Base-by-base conservation (phyloP, 139 green algal genomes). In the Deuterostichococcus epilithicus region DNA sequence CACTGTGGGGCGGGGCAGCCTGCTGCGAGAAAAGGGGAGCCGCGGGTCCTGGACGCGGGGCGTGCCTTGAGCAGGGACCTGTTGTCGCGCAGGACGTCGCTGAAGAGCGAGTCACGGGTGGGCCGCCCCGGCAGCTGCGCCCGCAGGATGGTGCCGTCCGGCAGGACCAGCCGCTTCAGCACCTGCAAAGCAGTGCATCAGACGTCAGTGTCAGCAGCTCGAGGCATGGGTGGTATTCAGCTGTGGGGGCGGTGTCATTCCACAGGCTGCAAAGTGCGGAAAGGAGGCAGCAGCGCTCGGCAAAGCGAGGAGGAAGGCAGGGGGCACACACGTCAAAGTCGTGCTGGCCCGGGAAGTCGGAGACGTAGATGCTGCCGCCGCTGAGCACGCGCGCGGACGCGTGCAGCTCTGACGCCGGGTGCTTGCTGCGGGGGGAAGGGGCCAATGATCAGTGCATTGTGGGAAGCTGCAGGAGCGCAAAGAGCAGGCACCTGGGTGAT, bases 61-160 rank as follows among this genome's bases (percentile, higher is more conserved):
- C 70, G 6, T 45, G 76, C 91, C 88, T 97, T 97, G 68, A 97
- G 84, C 78, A 91, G 47, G 5, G 80, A 88, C 34, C 76, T 78
- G 37, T 82, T 85, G 73, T 98, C 94, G 15, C 91, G 76, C 68
- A 92, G 79, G n/a, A 90, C 80, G 76, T 98, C 90, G 0, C 18
- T 36, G 76, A 98, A 98, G 8, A 99, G 82, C 80, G 82, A 93
- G 79, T 97, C 94, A 20, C 86, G 82, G 0, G 93, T 98, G 28
- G 95, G 95, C 15, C 95, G 83, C 1, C 91, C 94, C 1, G 94
- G 92, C 76, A 90, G 84, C 59, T 67, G 69, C 18, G 58, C 75
- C 25, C 85, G 80, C 79, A 90, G 82, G 34, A 87, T 83, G 1
- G 42, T 83, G 47, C 91, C 91, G 65, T 89, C 88, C 10, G 84